Conservation (phyloP, 495 filamentous ascomycete genomes). For the Pyrenopolyporus hunteri region DNA sequence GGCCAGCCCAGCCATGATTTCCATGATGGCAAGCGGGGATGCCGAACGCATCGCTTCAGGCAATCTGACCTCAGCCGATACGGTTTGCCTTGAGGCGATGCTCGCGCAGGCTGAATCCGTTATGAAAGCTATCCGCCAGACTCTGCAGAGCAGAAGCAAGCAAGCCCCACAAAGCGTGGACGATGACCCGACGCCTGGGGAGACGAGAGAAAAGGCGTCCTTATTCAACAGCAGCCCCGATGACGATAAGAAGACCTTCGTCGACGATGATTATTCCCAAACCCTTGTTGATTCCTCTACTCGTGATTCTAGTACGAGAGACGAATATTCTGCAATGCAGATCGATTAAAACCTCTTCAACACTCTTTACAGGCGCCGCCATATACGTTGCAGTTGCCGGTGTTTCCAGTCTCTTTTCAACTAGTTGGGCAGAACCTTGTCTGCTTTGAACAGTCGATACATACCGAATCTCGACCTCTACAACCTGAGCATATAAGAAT, state of each 20-base stretch:
- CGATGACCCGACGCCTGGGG: not conserved
- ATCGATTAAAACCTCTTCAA: conserved; percentile 27
- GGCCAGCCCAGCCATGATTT: conserved; percentile 44
- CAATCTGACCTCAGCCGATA: conserved; percentile 32
- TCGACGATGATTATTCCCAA: conserved; percentile 23
- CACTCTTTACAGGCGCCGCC: not conserved
- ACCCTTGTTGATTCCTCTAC: conserved; percentile 1
- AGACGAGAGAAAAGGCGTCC: conserved; percentile 4
- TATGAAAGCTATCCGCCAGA: conserved; percentile 14
- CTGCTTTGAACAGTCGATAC: not conserved
- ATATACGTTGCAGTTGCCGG: not conserved
- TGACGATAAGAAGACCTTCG: conserved; percentile 17
- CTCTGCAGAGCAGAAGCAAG: conserved; percentile 18
- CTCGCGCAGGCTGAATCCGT: conserved; percentile 39
- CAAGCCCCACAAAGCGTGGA: not conserved
- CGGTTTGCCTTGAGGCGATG: conserved; percentile 34
- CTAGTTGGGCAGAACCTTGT: not conserved
- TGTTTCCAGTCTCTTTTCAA: not conserved
- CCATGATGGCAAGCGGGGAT: conserved; percentile 46
- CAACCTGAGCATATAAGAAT: not conserved
- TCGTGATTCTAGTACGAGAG: conserved; percentile 2
- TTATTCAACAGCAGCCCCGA: conserved; percentile 20
- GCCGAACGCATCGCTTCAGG: conserved; percentile 38
- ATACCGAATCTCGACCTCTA: not conserved
- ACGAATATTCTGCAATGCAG: conserved; percentile 39